Conservation (phyloP, 1,284 basidiomycete genomes). For the Ustilago nuda region DNA sequence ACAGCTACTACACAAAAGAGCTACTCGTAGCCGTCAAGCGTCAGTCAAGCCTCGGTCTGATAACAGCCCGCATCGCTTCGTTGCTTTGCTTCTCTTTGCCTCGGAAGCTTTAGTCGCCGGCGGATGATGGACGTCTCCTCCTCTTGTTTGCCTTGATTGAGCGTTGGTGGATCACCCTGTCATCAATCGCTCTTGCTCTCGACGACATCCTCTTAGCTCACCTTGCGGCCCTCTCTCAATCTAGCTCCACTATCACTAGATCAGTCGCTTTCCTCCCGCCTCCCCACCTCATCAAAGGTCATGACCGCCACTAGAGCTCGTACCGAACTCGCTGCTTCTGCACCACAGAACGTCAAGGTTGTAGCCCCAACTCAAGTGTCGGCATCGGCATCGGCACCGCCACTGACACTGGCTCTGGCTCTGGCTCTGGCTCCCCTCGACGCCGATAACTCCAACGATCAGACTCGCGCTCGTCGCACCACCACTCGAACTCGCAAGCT, state of each 20-base stretch:
- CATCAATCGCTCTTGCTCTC: slow-evolving; percentile 30
- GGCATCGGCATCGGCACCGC: slow-evolving; percentile 5
- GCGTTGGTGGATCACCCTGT: slow-evolving; percentile 30
- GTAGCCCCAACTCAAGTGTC: slow-evolving; percentile 12
- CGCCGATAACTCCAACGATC: slow-evolving; percentile 13
- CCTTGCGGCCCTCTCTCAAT: not conserved
- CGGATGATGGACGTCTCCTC: slow-evolving; percentile 37
- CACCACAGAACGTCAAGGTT: slow-evolving; percentile 27
- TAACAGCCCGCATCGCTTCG: not conserved
- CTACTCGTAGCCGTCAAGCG: not conserved
- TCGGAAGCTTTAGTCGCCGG: not conserved
- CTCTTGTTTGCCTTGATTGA: slow-evolving; percentile 27
- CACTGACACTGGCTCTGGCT: too few relatives aligned
- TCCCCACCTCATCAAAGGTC: slow-evolving; percentile 20
- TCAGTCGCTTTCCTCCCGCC: not conserved
- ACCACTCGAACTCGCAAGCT: slow-evolving; percentile 52
- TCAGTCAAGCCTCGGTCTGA: slow-evolving; percentile 3
- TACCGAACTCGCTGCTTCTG: slow-evolving; percentile 36
- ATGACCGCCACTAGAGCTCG: slow-evolving; percentile 53
- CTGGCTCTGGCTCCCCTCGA: slow-evolving; percentile 15
- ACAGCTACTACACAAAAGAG: not conserved
- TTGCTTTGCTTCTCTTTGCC: not conserved
- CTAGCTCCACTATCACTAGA: not conserved
- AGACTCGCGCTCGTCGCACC: slow-evolving; percentile 47
- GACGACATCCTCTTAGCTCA: not conserved